Conservation (phyloP, 495 filamentous ascomycete genomes). For the Penicillium canariense region DNA sequence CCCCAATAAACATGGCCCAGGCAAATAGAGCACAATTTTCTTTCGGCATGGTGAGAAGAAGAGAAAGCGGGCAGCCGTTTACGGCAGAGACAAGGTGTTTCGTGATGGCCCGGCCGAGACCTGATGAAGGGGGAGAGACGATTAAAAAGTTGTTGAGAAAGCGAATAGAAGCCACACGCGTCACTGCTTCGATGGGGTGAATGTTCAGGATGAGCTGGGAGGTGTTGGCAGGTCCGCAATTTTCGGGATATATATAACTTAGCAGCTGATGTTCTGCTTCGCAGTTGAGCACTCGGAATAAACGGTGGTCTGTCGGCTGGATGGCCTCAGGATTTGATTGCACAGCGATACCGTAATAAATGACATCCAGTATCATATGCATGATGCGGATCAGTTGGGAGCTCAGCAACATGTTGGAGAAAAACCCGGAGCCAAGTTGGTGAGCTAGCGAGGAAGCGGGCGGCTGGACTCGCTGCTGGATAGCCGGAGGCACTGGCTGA, state of each 20-base stretch:
- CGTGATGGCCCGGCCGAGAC: slow-evolving; percentile 39
- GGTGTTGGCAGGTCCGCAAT: background rate
- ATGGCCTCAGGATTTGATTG: slow-evolving; percentile 13
- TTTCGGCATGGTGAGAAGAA: slow-evolving; percentile 19
- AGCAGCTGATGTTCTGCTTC: slow-evolving; percentile 37
- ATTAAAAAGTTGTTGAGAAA: slow-evolving; percentile 36
- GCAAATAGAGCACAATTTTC: slow-evolving; percentile 26
- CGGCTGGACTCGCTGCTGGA: slow-evolving; percentile 30
- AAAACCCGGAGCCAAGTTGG: slow-evolving; percentile 26
- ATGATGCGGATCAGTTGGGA: slow-evolving; percentile 22
- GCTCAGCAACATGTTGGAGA: slow-evolving; percentile 26
- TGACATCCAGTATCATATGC: slow-evolving; percentile 25
- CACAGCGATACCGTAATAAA: slow-evolving; percentile 24
- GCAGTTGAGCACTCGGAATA: slow-evolving; percentile 32
- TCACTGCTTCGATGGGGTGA: slow-evolving; percentile 31
- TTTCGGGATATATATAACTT: slow-evolving; percentile 30
- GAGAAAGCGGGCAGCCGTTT: slow-evolving; percentile 16
- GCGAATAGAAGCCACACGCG: slow-evolving; percentile 30
- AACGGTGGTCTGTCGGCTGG: slow-evolving; percentile 21
- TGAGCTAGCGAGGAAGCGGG: slow-evolving; percentile 24
- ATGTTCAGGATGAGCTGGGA: slow-evolving; percentile 6
- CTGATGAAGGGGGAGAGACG: slow-evolving; percentile 32
- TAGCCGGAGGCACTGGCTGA: slow-evolving; percentile 24
- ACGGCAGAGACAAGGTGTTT: slow-evolving; percentile 25
- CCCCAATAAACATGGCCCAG: slow-evolving; percentile 35